Conservation (phyloP, 768 basidiomycete genomes). For the Epithele typhae region DNA sequence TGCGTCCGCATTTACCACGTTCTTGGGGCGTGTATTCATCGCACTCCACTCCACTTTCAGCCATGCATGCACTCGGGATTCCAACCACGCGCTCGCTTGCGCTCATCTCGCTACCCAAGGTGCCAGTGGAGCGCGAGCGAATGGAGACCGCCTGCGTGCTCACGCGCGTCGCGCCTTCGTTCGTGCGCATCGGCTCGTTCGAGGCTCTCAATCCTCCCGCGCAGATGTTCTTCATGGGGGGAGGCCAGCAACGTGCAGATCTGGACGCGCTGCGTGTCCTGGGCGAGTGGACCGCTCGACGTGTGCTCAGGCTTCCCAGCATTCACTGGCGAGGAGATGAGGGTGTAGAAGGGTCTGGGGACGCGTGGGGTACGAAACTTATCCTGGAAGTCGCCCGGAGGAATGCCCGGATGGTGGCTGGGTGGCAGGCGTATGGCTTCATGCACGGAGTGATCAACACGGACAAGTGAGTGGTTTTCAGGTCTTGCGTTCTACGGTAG, state of each 20-base stretch:
- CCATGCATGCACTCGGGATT: slow-evolving; percentile 76
- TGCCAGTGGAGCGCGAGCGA: slow-evolving; percentile 75
- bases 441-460: slow-evolving; percentile 98
- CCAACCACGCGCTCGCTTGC: slow-evolving; percentile 88
- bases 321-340: slow-evolving; percentile 32
- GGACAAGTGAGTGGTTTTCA: slow-evolving; percentile 64
- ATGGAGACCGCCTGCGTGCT: slow-evolving; percentile 69
- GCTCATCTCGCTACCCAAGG: slow-evolving; percentile 65
- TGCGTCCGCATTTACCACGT: slow-evolving; percentile 24
- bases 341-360: slow-evolving; percentile 33
- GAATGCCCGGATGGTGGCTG: slow-evolving; percentile 91
- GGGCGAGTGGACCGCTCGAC: slow-evolving; percentile 66
- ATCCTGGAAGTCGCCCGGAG: slow-evolving; percentile 75
- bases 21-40: neutral
- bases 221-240: slow-evolving; percentile 64
- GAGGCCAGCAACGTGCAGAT: slow-evolving; percentile 71
- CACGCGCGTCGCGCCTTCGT: slow-evolving; percentile 83
- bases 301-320: slow-evolving; percentile 48
- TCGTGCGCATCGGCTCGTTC: slow-evolving; percentile 89
- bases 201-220: slow-evolving; percentile 76
- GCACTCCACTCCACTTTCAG: slow-evolving; percentile 26
- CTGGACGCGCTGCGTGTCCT: slow-evolving; percentile 71
- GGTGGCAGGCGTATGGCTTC: slow-evolving; percentile 93
- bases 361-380: slow-evolving; percentile 67
- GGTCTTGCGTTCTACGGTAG: neutral